phyloP scores from a whole-genome alignment of 305 asterid species.

The Lippia alba region DNA sequence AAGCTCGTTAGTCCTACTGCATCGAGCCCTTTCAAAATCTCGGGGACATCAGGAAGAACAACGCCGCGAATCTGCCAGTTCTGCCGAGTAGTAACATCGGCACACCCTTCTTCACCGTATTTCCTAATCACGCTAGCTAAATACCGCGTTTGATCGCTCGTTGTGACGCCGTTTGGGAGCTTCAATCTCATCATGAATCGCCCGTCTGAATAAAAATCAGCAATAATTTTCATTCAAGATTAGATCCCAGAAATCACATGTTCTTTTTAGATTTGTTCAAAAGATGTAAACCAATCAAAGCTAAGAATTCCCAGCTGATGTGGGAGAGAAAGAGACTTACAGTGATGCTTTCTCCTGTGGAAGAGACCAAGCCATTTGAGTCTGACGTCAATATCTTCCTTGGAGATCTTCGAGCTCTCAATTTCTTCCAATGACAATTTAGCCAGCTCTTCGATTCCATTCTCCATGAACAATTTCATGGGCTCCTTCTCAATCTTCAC shows the following conservation, averaged over 20 bases:
- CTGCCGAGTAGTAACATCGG: conserved; percentile 90
- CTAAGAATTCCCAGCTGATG: neutral
- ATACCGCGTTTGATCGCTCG: conserved; percentile 83
- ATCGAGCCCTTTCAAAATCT: conserved; percentile 76
- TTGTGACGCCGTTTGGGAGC: conserved; percentile 95
- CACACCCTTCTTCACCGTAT: conserved; percentile 88
- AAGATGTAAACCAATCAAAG: neutral
- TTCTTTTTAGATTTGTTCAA: neutral
- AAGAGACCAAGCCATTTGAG: conserved; percentile 98
- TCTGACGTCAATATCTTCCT: conserved; percentile 86
- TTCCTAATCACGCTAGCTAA: conserved; percentile 80
- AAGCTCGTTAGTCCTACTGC: conserved; percentile 89
- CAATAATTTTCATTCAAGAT: conserved; percentile 18
- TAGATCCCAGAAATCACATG: conserved; percentile 15
- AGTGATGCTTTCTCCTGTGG: conserved; percentile 89
- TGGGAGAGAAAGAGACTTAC: conserved; percentile 47
- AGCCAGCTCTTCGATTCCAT: conserved; percentile 74
- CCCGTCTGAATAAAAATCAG: conserved; percentile 60
- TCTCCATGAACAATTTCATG: conserved; percentile 85
- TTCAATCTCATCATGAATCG: conserved; percentile 96
- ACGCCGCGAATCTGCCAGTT: conserved; percentile 98
- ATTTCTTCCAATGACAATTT: conserved; percentile 72
- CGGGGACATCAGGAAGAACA: conserved; percentile 83
- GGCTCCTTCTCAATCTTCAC: conserved; percentile 90
- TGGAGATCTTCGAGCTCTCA: conserved; percentile 66